Conservation (phyloP, 139 green algal genomes). For the Chlamydomonas asymmetrica region DNA sequence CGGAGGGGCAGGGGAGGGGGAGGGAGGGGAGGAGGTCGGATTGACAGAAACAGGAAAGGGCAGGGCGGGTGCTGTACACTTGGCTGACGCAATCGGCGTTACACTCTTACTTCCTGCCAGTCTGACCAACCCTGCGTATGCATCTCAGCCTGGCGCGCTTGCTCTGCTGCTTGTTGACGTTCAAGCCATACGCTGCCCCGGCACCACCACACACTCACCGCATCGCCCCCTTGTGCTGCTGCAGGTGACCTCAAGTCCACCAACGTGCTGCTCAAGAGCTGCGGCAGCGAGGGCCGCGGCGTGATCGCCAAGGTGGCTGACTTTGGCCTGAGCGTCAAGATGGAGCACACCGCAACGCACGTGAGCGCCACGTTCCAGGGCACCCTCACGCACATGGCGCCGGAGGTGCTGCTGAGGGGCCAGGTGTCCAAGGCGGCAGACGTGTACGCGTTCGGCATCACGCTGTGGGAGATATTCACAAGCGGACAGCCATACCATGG, state of each 20-base stretch:
- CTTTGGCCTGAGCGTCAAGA: slow-evolving; percentile 59
- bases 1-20: neutral
- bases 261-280: slow-evolving; percentile 64
- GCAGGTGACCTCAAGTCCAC: slow-evolving; percentile 35
- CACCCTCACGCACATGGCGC: slow-evolving; percentile 42
- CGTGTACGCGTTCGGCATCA: slow-evolving; percentile 49
- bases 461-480: slow-evolving; percentile 39
- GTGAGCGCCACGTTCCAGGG: slow-evolving; percentile 44
- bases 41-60: too few relatives aligned
- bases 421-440: slow-evolving; percentile 54
- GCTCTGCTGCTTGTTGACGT: too few relatives aligned
- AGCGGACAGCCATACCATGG: slow-evolving; percentile 13
- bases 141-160: too few relatives aligned
- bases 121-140: too few relatives aligned
- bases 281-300: slow-evolving; percentile 26
- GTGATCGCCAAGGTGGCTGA: slow-evolving; percentile 47
- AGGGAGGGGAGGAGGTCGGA: neutral
- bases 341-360: slow-evolving; percentile 54
- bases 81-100: too few relatives aligned
- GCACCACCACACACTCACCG: too few relatives aligned
- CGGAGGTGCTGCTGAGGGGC: slow-evolving; percentile 51
- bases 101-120: too few relatives aligned
- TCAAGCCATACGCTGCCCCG: too few relatives aligned
- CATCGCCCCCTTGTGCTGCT: neutral
- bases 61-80: too few relatives aligned